Conservation (phyloP, 2,329 filamentous ascomycete genomes). For the Xylariaceae sp. region DNA sequence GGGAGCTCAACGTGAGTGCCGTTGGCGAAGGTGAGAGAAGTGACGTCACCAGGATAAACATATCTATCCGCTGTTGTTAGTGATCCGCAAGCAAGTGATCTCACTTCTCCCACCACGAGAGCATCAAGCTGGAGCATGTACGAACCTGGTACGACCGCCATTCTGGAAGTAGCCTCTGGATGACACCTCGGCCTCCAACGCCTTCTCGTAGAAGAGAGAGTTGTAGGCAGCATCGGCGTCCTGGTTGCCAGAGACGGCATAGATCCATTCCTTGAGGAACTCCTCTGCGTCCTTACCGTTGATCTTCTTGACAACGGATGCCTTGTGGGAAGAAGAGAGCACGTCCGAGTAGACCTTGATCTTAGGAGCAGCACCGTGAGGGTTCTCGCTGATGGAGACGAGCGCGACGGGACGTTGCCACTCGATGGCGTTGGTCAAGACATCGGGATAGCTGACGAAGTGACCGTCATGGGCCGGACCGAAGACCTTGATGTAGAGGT, state of each 20-base stretch:
- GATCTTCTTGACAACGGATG: slow-evolving; percentile 27
- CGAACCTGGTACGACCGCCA: slow-evolving; percentile 30
- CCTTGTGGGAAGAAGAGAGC: slow-evolving; percentile 25
- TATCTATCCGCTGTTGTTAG: slow-evolving; percentile 21
- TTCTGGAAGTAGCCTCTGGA: slow-evolving; percentile 33
- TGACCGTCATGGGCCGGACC: slow-evolving; percentile 38
- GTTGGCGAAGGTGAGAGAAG: slow-evolving; percentile 36
- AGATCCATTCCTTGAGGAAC: slow-evolving; percentile 27
- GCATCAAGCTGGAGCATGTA: not conserved
- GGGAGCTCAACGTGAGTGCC: slow-evolving; percentile 30
- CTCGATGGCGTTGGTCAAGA: slow-evolving; percentile 33
- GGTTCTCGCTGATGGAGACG: slow-evolving; percentile 29
- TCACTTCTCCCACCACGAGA: not conserved
- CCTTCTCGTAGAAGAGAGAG: slow-evolving; percentile 35
- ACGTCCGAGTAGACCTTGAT: slow-evolving; percentile 32
- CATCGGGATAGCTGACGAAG: slow-evolving; percentile 37
- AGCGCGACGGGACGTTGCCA: slow-evolving; percentile 30
- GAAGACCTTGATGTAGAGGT: slow-evolving; percentile 35
- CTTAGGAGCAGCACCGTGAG: slow-evolving; percentile 25
- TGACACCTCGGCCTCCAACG: slow-evolving; percentile 27
- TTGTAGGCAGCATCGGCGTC: slow-evolving; percentile 38
- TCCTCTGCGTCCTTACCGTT: slow-evolving; percentile 29
- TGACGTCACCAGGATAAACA: slow-evolving; percentile 35
- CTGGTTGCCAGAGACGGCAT: slow-evolving; percentile 31
- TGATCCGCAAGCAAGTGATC: not conserved